Evolutionary conservation across 306 rosid genomes (phyloP), one percentile per base, ranked within the genome.

Genomic region (Vigna mungo): DNA sequence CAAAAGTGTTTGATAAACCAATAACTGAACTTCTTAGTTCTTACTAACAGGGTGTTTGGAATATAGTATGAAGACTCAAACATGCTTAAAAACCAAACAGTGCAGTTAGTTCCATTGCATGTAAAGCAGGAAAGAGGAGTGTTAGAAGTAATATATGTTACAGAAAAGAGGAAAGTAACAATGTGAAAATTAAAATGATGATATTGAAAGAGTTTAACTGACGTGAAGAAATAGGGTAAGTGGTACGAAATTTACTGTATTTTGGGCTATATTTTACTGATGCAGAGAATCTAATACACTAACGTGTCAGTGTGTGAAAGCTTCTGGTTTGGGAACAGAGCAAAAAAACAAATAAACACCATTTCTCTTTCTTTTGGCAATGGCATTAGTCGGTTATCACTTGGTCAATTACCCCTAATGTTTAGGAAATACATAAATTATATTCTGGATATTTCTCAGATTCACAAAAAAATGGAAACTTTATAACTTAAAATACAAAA

Each of bases 371-470:
- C 59, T 39, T 25, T 71, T 44, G 34, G 36, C 63, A 36, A 18
- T 18, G 75, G 48, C 86, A 80, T 47, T 21, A 77, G 74, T 83
- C 86, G 68, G 88, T 86, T 86, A 49, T 82, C 92, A 79, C 87
- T 77, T 80, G 90, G 93, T 85, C 91, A 89, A 89, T 88, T 52
- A 9, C 75, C 85, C 90, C 89, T 74, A 21, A 30, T 79, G 55
- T 78, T 30, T 18, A 36, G 91, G 85, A 83, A 72, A 36, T 68
- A 48, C 5, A 76, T 58, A 47, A 14, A 76, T 25, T 79, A 48
- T 78, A 77, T 48, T 44, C 49, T 41, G 36, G 81, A 86, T 80
- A 80, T 81, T 80, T 54, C 25, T 11, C 6, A 47, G 49, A 53
- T 54, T 56, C 8, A 55, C 7, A 59, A 58, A 55, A 4, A 4